Evolutionary conservation across 345 rosid genomes (phyloP).

Genomic region (Limnanthes douglasii): DNA sequence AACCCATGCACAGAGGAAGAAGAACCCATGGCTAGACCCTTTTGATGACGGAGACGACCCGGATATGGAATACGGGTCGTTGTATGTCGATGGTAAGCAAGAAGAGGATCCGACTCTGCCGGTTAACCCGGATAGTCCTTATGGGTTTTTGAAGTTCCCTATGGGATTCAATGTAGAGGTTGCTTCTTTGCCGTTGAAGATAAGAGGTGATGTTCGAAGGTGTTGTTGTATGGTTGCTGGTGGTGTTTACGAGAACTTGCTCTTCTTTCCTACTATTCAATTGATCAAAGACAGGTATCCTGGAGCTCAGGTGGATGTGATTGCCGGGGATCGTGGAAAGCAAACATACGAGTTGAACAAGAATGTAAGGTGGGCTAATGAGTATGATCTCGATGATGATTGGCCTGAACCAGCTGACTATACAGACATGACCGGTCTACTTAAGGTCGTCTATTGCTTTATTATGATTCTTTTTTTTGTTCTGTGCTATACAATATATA

Average conservation of each 20-base stretch:
- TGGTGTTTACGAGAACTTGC: slow-evolving; percentile 83
- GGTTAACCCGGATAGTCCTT: slow-evolving; percentile 64
- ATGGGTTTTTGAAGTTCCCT: slow-evolving; percentile 88
- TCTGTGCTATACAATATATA: not conserved
- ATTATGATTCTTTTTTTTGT: not conserved
- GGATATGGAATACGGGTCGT: slow-evolving; percentile 53
- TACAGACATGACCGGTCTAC: slow-evolving; percentile 66
- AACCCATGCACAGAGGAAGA: slow-evolving; percentile 45
- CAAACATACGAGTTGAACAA: slow-evolving; percentile 83
- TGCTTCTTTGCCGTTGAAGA: slow-evolving; percentile 59
- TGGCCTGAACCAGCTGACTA: slow-evolving; percentile 85
- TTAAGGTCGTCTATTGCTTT: slow-evolving; percentile 35
- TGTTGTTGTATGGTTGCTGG: slow-evolving; percentile 80
- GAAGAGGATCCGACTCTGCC: slow-evolving; percentile 81
- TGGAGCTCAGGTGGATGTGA: slow-evolving; percentile 71
- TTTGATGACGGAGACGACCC: slow-evolving; percentile 76
- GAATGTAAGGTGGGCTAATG: slow-evolving; percentile 90
- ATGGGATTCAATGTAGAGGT: slow-evolving; percentile 63
- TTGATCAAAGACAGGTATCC: slow-evolving; percentile 86
- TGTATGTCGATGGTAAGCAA: slow-evolving; percentile 74
- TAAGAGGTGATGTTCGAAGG: slow-evolving; percentile 87
- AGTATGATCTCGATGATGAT: slow-evolving; percentile 69
- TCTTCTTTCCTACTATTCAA: slow-evolving; percentile 79
- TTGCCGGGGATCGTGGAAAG: slow-evolving; percentile 74
- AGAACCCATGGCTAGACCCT: slow-evolving; percentile 72